These are phyloP conservation scores for Rubus idaeus DNA, from an alignment of 306 rosid species.

Conservation along the genomic window DNA sequence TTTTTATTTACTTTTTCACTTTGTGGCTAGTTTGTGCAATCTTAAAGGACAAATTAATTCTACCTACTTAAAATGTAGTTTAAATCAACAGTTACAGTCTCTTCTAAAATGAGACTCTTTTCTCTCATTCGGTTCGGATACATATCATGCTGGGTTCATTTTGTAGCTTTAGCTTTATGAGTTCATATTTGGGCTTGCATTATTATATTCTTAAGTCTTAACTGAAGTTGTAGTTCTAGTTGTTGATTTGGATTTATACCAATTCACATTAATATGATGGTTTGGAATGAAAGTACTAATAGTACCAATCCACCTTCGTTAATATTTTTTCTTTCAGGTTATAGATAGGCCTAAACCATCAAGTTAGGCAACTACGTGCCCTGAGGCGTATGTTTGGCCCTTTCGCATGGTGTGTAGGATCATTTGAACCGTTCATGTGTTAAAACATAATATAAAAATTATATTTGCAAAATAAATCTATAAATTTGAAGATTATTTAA, in stretches of 20 bases:
- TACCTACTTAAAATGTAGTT: background rate
- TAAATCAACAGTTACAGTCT: background rate
- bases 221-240: background rate
- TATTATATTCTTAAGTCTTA: background rate
- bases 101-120: background rate
- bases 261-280: background rate
- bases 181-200: background rate
- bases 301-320: no score
- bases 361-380: no score
- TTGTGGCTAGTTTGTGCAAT: background rate
- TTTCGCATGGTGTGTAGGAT: no score
- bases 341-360: no score
- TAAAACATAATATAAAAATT: no score
- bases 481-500: no score
- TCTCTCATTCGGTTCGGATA: background rate
- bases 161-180: background rate
- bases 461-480: no score
- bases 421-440: no score
- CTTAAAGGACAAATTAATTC: background rate
- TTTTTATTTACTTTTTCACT: background rate
- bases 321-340: no score
- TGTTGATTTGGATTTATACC: background rate
- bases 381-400: no score
- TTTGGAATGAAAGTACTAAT: no score
- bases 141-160: background rate